These are phyloP conservation scores for Sarocladiaceae sp. DNA, from an alignment of 2,329 filamentous ascomycete species.

Conservation along the genomic window DNA sequence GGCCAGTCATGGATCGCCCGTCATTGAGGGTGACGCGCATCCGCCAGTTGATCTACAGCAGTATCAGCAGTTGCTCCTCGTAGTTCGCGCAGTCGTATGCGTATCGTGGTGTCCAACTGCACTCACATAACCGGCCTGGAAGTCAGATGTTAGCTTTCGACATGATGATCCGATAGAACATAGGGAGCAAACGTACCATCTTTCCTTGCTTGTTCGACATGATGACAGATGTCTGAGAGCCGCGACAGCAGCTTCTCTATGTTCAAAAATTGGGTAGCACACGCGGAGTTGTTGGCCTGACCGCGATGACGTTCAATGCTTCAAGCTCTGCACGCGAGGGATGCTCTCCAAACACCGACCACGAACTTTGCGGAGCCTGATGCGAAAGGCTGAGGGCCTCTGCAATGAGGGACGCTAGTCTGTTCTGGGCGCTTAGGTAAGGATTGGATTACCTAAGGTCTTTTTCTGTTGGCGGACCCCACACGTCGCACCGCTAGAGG, in stretches of 20 bases:
- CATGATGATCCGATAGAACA: constrained; percentile 22
- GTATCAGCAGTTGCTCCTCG: not conserved
- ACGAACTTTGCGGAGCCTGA: constrained; percentile 41
- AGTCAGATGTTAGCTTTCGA: constrained; percentile 52
- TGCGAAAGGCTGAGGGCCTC: constrained; percentile 27
- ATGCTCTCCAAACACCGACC: constrained; percentile 23
- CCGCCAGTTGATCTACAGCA: constrained; percentile 88
- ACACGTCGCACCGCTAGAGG: constrained; percentile 4
- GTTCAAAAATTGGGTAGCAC: constrained; percentile 40
- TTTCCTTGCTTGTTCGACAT: constrained; percentile 86
- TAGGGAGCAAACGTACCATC: constrained; percentile 71
- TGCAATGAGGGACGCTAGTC: constrained; percentile 22
- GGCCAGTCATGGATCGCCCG: constrained; percentile 91
- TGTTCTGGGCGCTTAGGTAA: not conserved
- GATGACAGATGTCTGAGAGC: constrained; percentile 21
- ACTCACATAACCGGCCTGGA: constrained; percentile 68
- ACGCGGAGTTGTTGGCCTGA: constrained; percentile 35
- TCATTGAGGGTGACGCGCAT: constrained; percentile 97
- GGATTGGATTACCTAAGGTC: not conserved
- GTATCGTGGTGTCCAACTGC: constrained; percentile 15
- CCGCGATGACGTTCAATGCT: constrained; percentile 35
- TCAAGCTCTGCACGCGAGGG: constrained; percentile 38
- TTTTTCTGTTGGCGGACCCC: not conserved
- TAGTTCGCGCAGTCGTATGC: constrained; percentile 13
- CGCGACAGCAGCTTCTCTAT: constrained; percentile 26